phyloP scores from a whole-genome alignment of 768 basidiomycete genomes.

The Infundibulicybe gibba region DNA sequence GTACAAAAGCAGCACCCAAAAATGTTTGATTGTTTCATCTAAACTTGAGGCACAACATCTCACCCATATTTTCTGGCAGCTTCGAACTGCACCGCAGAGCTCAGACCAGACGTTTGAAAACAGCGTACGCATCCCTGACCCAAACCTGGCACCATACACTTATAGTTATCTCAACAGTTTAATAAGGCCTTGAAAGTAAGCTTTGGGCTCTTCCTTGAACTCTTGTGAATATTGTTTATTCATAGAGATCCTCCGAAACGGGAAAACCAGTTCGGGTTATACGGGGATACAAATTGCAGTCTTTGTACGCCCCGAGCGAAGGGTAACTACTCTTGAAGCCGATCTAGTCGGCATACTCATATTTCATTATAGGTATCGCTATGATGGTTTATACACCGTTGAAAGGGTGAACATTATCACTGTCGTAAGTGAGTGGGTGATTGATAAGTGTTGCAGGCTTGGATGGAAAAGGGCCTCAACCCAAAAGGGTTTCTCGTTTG shows the following conservation, averaged over 20 bases:
- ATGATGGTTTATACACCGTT: conserved; percentile 84
- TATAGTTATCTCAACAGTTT: conserved; percentile 27
- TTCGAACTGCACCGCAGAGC: conserved; percentile 87
- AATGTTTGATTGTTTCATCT: conserved; percentile 49
- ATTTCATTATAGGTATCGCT: conserved; percentile 61
- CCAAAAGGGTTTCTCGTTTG: conserved; percentile 73
- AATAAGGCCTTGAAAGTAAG: conserved; percentile 68
- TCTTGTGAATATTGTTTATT: not conserved
- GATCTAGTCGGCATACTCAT: not conserved
- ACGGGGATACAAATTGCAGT: conserved; percentile 74
- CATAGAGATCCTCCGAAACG: conserved; percentile 72
- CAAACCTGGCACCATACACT: not conserved
- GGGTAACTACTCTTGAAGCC: conserved; percentile 41
- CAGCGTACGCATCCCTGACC: conserved; percentile 23
- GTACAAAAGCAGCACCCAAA: conserved; percentile 78
- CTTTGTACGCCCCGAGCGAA: conserved; percentile 73
- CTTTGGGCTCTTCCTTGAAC: not conserved
- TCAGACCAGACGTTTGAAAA: conserved; percentile 81
- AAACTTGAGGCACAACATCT: not conserved
- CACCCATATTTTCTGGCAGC: conserved; percentile 34
- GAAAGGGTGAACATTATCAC: conserved; percentile 43
- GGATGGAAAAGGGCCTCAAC: conserved; percentile 72
- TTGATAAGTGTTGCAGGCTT: conserved; percentile 41
- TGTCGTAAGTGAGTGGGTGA: not conserved
- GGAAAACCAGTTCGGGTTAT: conserved; percentile 84